A percentile compares a stretch with the other conserved stretches of the same genome.
These are phyloP conservation scores for Lactifluus volemus DNA, from an alignment of 768 basidiomycete genomes.

Conservation along the genomic window DNA sequence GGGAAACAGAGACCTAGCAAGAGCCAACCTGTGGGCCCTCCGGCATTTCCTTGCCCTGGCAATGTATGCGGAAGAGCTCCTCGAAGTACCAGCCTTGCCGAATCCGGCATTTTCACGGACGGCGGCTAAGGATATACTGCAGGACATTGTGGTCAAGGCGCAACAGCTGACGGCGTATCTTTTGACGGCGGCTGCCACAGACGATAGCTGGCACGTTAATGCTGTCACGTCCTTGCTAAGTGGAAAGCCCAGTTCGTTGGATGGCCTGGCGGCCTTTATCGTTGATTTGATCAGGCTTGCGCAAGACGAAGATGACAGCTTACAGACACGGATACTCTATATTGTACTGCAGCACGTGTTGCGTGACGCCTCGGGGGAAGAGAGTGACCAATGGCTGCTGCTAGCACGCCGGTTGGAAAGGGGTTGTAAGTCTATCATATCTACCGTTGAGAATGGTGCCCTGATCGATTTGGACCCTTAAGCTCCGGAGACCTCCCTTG, in stretches of 20 bases:
- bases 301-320: conserved; percentile 35
- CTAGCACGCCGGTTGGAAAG: conserved; percentile 59
- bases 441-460: neutral
- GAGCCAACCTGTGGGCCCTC: conserved; percentile 54
- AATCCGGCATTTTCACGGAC: conserved; percentile 41
- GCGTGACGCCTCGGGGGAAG: conserved; percentile 47
- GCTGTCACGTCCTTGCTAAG: conserved; percentile 31
- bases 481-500: conserved; percentile 68
- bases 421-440: conserved; percentile 37
- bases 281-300: conserved; percentile 28
- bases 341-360: conserved; percentile 52
- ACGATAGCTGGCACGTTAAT: conserved; percentile 43
- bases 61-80: conserved; percentile 53
- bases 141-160: conserved; percentile 37
- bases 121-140: conserved; percentile 29
- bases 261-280: conserved; percentile 27
- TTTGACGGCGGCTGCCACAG: conserved; percentile 35
- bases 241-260: conserved; percentile 21
- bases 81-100: conserved; percentile 40
- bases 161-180: conserved; percentile 57
- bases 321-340: conserved; percentile 53
- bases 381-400: conserved; percentile 71
- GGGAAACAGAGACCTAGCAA: conserved; percentile 53
- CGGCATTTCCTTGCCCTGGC: conserved; percentile 59
- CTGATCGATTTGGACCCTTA: neutral